These are phyloP conservation scores for Sindora glabra DNA, from an alignment of 306 rosid genomes.

Conservation along the genomic window DNA sequence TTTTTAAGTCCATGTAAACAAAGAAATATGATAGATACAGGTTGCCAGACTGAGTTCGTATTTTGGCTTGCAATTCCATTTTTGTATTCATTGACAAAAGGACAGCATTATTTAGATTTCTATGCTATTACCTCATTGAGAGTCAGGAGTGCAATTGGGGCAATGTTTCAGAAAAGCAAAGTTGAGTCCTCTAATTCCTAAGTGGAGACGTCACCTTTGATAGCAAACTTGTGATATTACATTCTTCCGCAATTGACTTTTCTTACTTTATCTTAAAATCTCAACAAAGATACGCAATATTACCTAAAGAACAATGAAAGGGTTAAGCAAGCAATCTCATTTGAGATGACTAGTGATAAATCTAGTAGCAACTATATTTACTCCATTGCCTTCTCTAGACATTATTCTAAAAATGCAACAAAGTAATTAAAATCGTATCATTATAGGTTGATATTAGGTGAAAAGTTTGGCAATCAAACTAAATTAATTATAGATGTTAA, in stretches of 20 bases:
- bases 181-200: neutral
- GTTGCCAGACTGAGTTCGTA: neutral
- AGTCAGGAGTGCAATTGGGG: neutral
- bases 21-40: too few species aligned
- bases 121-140: slow-evolving; percentile 19
- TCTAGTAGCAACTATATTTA: too few species aligned
- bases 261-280: neutral
- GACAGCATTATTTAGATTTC: slow-evolving; percentile 11
- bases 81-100: neutral
- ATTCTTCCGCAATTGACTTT: neutral
- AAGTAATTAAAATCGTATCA: slow-evolving; percentile 8
- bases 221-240: neutral
- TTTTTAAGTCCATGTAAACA: too few species aligned
- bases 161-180: slow-evolving; percentile 1
- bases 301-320: neutral
- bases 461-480: slow-evolving; percentile 16
- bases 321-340: too few species aligned
- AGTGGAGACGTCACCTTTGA: neutral
- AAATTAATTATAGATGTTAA: too few species aligned
- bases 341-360: too few species aligned
- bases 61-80: slow-evolving; percentile 7
- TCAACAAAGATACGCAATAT: slow-evolving; percentile 6
- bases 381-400: too few species aligned
- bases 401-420: neutral
- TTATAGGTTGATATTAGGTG: slow-evolving; percentile 16